Base-by-base conservation (phyloP, 2,329 filamentous ascomycete genomes). In the Ophiocordyceps camponoti-saundersi region DNA sequence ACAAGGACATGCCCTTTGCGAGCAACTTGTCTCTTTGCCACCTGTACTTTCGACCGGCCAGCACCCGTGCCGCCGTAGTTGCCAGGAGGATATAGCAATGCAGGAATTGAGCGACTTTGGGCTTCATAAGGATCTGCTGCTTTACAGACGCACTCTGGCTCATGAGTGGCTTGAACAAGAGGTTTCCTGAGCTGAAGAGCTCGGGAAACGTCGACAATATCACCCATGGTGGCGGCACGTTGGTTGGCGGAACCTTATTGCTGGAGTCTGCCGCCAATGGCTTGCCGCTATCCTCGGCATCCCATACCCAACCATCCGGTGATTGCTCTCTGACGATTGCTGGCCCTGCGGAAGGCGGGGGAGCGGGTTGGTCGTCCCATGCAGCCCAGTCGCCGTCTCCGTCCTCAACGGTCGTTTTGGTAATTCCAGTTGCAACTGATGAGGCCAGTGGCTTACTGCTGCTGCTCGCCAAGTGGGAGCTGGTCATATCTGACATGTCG, bases 11-110 rank as follows among this genome's bases (percentile, higher is more conserved):
- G 57, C 82, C 81, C 61, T 95, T 87, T 1, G 85, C 77, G 13
- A 96, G 69, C 51, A 87, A 79, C 51, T 78, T 82, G 63, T 96
- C 90, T 47, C 90, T 77, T 60, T 94, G 90, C 90, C 90, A 96
- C 48, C 90, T 82, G 46, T 84, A 68, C 56, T 85, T 88, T 48
- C 90, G 80, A 12, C 89, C 90, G 1, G 85, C 84, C 48, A 95
- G 80, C 45, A 95, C 75, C 42, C 82, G 82, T n/a, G 79, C 85
- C 22, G 82, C 80, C 12, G 87, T 84, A 3, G 71, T 72, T 0
- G 74, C 75, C 6, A 86, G 64, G 48, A 68, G 67, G 3, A 88
- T 62, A 52, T 84, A 85, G 23, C 72, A 75, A 45, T 69, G 67
- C 1, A 89, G 67, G 52, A 85, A 88, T 5, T 69, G 61, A 11